A percentile compares a stretch with the other conserved stretches of the same genome.
Evolutionary conservation across 2,329 filamentous ascomycete genomes (phyloP).

Genomic region (Penicillium sp.): DNA sequence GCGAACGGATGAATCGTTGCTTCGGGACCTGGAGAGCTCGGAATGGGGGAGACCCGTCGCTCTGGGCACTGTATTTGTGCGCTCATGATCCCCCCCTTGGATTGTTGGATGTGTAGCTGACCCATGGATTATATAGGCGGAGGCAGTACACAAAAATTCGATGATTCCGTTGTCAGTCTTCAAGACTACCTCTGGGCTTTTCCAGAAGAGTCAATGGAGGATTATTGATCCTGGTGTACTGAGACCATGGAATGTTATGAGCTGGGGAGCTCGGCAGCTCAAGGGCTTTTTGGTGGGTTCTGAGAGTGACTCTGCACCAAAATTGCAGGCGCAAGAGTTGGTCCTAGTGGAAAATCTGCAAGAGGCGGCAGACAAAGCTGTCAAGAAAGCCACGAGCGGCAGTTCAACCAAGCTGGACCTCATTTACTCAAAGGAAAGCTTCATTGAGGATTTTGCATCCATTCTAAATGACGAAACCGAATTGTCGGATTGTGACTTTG

Average conservation of each 20-base stretch:
- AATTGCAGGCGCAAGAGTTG: conserved; percentile 42
- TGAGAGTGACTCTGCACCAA: conserved; percentile 31
- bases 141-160: conserved; percentile 65
- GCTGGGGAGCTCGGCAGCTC: conserved; percentile 70
- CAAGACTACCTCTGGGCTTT: conserved; percentile 59
- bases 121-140: conserved; percentile 44
- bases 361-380: conserved; percentile 55
- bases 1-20: conserved; percentile 58
- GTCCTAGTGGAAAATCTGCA: conserved; percentile 54
- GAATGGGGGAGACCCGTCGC: conserved; percentile 79
- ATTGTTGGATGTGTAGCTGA: neutral
- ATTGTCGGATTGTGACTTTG: conserved; percentile 62
- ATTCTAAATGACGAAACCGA: conserved; percentile 48
- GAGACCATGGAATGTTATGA: conserved; percentile 65
- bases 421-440: conserved; percentile 64
- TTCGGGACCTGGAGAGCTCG: conserved; percentile 67
- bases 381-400: conserved; percentile 43
- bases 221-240: conserved; percentile 41
- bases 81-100: conserved; percentile 13
- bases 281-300: conserved; percentile 54
- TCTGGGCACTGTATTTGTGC: conserved; percentile 68
- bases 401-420: conserved; percentile 58
- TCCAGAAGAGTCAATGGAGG: conserved; percentile 69
- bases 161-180: conserved; percentile 72
- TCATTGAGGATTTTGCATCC: conserved; percentile 56